Base-by-base conservation (phyloP, 768 basidiomycete genomes). In the Tricholoma sp. region DNA sequence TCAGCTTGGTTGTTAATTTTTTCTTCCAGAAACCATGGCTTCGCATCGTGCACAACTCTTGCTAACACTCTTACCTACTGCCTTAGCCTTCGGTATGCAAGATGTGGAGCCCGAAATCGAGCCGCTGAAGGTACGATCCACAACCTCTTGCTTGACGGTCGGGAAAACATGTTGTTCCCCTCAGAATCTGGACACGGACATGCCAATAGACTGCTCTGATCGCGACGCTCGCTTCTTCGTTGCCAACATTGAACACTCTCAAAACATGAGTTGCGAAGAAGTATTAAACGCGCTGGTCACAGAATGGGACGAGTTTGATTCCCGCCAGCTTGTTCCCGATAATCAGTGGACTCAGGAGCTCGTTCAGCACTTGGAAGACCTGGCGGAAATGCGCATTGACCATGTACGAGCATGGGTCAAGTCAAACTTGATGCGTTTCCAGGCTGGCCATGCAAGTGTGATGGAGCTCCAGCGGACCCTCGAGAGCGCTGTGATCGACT, bases 111-210 rank as follows among this genome's bases (percentile, higher is more conserved):
- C 81, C 0, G 75, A 76, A n/a, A 62, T 50, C 4, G 83, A 83
- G 57, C 76, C 74, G 1, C 65, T 85, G 27, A 84, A 80, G 74
- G 84, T 83, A 18, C 50, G 54, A n/a, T 16, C 10, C 46, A 10
- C 51, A 46, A 14, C 1, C n/a, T 18, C 32, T 29, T 18, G 31
- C 51, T 49, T 37, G 56, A 31, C 7, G 45, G 55, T 6, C 34
- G 21, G n/a, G 39, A 24, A 56, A 24, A 34, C 34, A 22, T 27
- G 41, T 37, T 0, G 29, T 46, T 46, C 45, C 45, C 45, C 19
- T 46, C 21, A 83, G 83, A 83, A 83, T 62, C 62, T 83, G 50
- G 83, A 85, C 57, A 80, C 77, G 6, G 79, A 81, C 56, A 52
- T 64, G 9, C 58, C 69, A 1, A 69, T 84, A n/a, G 70, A 73